Conservation (phyloP, 2,329 filamentous ascomycete genomes). For the Plenodomus tracheiphilus region DNA sequence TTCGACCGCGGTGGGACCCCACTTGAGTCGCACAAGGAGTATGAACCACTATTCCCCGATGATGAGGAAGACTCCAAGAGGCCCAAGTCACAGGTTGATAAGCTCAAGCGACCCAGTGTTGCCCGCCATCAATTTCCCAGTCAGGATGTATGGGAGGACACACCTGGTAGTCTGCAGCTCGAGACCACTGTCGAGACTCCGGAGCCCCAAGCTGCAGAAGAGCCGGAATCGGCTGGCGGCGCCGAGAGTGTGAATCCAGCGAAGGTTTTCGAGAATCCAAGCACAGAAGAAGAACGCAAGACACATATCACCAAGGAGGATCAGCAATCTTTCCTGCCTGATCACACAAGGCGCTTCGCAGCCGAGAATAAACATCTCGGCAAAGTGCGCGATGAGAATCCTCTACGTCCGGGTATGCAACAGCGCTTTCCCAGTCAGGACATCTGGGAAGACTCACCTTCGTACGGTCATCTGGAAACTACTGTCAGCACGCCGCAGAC, state of each 20-base stretch:
- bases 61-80: constrained; percentile 65
- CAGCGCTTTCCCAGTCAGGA: constrained; percentile 88
- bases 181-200: constrained; percentile 82
- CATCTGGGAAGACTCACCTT: constrained; percentile 92
- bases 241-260: constrained; percentile 39
- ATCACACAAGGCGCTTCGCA: constrained; percentile 60
- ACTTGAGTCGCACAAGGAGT: constrained; percentile 87
- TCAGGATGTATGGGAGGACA: constrained; percentile 96
- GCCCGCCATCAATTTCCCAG: constrained; percentile 77
- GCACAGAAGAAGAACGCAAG: constrained; percentile 55
- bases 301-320: constrained; percentile 49
- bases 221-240: constrained; percentile 45
- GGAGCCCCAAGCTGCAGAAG: constrained; percentile 56
- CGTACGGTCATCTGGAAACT: constrained; percentile 77
- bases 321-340: constrained; percentile 48
- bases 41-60: constrained; percentile 88
- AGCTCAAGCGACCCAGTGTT: constrained; percentile 58
- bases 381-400: constrained; percentile 52
- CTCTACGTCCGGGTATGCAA: constrained; percentile 56
- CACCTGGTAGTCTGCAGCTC: constrained; percentile 79
- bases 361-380: constrained; percentile 58
- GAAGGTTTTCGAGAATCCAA: constrained; percentile 50
- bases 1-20: constrained; percentile 65
- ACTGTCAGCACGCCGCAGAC: constrained; percentile 64
- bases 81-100: constrained; percentile 56